Evolutionary conservation across 495 filamentous ascomycete genomes (phyloP).

Genomic region (Penicillium pancosmium): DNA sequence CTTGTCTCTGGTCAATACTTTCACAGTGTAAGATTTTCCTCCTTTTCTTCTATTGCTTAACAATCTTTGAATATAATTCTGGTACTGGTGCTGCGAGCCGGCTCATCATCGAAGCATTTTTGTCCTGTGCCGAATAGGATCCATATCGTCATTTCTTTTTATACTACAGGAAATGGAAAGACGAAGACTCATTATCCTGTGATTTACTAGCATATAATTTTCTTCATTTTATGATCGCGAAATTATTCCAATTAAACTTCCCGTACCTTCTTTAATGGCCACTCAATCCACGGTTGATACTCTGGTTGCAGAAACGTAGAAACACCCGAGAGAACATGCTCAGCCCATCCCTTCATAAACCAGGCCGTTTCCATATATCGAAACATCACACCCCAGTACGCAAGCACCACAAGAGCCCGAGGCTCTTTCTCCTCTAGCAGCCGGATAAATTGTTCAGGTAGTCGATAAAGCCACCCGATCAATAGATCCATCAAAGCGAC

Average conservation of each 20-base stretch:
- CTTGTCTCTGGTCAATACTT: too few relatives aligned
- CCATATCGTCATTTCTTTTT: too few relatives aligned
- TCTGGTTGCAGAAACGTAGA: conserved; percentile 20
- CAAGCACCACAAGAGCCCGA: conserved; percentile 40
- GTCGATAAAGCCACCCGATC: conserved; percentile 43
- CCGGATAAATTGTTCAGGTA: conserved; percentile 33
- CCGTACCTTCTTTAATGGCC: conserved; percentile 26
- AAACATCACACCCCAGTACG: conserved; percentile 44
- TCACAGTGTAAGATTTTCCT: too few relatives aligned
- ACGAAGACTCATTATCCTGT: too few relatives aligned
- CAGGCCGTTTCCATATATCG: conserved; percentile 37
- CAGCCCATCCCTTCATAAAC: conserved; percentile 45
- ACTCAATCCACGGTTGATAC: conserved; percentile 35
- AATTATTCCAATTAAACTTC: not conserved
- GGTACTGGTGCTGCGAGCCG: too few relatives aligned
- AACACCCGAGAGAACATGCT: conserved; percentile 40
- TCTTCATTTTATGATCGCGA: too few relatives aligned
- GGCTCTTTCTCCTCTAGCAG: conserved; percentile 38
- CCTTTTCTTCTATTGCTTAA: too few relatives aligned
- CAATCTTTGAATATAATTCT: too few relatives aligned
- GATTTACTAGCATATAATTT: too few relatives aligned
- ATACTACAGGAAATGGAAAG: too few relatives aligned
- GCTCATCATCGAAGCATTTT: too few relatives aligned
- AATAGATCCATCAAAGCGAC: conserved; percentile 29
- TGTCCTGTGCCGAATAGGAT: too few relatives aligned